phyloP scores from a whole-genome alignment of 2,329 filamentous ascomycete genomes.

The Calonectria ilicicola region DNA sequence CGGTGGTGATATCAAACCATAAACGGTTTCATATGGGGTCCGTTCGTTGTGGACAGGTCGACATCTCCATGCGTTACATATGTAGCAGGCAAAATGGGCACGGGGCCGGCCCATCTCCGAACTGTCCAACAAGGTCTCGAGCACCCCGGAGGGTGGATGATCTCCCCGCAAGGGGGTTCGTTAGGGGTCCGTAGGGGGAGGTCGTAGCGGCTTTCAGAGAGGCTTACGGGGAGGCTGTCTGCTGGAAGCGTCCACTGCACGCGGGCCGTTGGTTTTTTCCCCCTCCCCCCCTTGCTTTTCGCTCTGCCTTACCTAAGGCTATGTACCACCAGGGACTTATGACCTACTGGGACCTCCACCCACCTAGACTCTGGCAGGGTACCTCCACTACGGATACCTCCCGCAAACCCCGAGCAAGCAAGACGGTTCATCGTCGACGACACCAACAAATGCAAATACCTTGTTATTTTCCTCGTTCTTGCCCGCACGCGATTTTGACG shows the following conservation, averaged over 20 bases:
- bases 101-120: slow-evolving; percentile 27
- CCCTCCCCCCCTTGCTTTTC: not conserved
- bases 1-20: not conserved
- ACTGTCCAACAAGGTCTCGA: slow-evolving; percentile 14
- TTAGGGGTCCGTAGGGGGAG: not conserved
- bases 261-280: slow-evolving; percentile 4
- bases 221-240: not conserved
- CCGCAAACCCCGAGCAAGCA: slow-evolving; percentile 17
- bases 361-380: slow-evolving; percentile 7
- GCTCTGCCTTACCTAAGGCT: slow-evolving; percentile 22
- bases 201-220: not conserved
- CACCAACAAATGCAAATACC: slow-evolving; percentile 22
- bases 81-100: slow-evolving; percentile 22
- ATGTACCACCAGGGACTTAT: slow-evolving; percentile 14
- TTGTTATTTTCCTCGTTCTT: not conserved
- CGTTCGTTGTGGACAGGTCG: slow-evolving; percentile 22
- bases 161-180: slow-evolving; percentile 3
- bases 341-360: slow-evolving; percentile 18
- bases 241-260: slow-evolving; percentile 6
- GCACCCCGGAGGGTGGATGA: slow-evolving; percentile 8
- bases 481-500: not conserved
- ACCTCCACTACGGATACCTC: slow-evolving; percentile 25
- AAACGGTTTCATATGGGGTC: slow-evolving; percentile 17
- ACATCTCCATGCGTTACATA: slow-evolving; percentile 13
- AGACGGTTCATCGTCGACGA: slow-evolving; percentile 15